These are phyloP conservation scores for Moniliella sp. DNA, from an alignment of 1,284 basidiomycete species.

Conservation along the genomic window DNA sequence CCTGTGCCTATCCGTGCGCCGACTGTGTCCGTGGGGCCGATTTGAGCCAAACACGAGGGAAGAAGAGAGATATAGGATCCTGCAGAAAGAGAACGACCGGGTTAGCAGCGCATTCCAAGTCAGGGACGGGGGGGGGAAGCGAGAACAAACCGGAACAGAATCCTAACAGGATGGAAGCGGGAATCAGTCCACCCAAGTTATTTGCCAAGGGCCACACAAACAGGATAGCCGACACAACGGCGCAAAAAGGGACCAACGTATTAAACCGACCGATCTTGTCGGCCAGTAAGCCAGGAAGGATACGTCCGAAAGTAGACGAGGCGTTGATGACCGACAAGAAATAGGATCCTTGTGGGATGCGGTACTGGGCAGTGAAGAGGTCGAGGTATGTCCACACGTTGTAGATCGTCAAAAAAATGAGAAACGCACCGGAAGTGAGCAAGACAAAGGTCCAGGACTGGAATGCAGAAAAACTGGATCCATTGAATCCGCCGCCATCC, in stretches of 20 bases:
- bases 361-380: too few species aligned
- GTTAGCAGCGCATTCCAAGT: too few species aligned
- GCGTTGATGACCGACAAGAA: too few species aligned
- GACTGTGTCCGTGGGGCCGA: constrained; percentile 7
- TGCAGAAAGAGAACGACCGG: too few species aligned
- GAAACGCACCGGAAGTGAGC: too few species aligned
- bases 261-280: background rate
- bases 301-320: background rate
- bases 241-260: background rate
- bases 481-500: too few species aligned
- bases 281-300: background rate
- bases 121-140: too few species aligned
- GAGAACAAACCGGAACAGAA: background rate
- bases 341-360: too few species aligned
- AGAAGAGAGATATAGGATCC: background rate
- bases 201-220: background rate
- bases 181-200: background rate
- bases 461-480: too few species aligned
- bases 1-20: constrained; percentile 11
- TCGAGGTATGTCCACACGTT: too few species aligned
- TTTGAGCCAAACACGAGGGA: constrained; percentile 4
- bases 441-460: too few species aligned
- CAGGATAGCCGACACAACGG: background rate
- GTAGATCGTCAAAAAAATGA: too few species aligned
- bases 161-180: background rate